Evolutionary conservation across 139 green algal species (phyloP).

Genomic region (Coelastrella sp.): DNA sequence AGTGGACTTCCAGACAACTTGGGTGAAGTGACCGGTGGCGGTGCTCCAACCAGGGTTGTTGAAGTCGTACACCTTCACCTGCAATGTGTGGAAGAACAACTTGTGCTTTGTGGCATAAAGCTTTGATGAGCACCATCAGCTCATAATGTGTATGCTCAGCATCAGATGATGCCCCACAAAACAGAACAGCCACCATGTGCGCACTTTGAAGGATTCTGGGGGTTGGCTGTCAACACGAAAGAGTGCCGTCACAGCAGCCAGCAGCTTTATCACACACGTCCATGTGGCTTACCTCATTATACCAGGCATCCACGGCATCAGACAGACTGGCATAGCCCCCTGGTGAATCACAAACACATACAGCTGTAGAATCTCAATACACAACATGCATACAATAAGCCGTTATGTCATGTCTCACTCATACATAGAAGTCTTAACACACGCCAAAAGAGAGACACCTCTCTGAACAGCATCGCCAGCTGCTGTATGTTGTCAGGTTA

Average conservation of each 20-base stretch:
- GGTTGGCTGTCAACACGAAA: no score
- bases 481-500: background rate
- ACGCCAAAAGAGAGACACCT: no score
- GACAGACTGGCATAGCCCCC: slow-evolving; percentile 46
- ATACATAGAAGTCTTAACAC: no score
- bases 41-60: slow-evolving; percentile 13
- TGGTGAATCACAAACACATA: background rate
- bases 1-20: slow-evolving; percentile 40
- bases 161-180: no score
- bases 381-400: background rate
- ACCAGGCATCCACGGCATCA: slow-evolving; percentile 50
- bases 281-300: slow-evolving; percentile 41
- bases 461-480: no score
- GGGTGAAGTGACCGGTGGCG: slow-evolving; percentile 38
- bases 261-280: no score
- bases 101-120: background rate
- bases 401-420: no score
- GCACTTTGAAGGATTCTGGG: no score
- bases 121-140: background rate
- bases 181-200: no score
- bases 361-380: background rate
- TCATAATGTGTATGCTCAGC: no score
- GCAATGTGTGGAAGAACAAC: background rate
- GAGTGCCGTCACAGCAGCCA: no score
- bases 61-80: slow-evolving; percentile 47